A percentile compares a stretch with the other conserved stretches of the same genome.
Conservation (phyloP, 352 stramenopile genomes). For the Halophytophthora batemanensis region DNA sequence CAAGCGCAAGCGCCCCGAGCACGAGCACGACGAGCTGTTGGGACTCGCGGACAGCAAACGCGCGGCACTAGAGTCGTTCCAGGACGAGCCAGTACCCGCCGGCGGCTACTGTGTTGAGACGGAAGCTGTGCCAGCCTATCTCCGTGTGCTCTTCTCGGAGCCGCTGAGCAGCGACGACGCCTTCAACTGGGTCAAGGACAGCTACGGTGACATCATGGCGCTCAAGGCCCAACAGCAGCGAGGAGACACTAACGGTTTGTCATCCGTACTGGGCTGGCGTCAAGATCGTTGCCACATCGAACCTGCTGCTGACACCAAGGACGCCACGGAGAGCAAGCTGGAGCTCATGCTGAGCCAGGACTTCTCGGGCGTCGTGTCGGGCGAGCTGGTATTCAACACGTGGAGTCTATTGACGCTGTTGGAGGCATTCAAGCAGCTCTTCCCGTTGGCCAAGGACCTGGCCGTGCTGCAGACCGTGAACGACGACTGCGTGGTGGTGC, state of each 20-base stretch:
- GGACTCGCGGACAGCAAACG: constrained; percentile 14
- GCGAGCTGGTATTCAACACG: constrained; percentile 40
- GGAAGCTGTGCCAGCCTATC: constrained; percentile 33
- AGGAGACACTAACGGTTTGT: neutral
- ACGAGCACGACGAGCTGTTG: neutral
- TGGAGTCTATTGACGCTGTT: constrained; percentile 36
- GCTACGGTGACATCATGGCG: constrained; percentile 41
- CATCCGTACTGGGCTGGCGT: constrained; percentile 31
- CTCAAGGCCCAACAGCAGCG: constrained; percentile 27
- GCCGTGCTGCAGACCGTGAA: constrained; percentile 42
- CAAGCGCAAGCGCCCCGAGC: constrained; percentile 33
- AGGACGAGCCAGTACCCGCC: constrained; percentile 11
- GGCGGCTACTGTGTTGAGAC: constrained; percentile 41
- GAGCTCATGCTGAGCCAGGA: constrained; percentile 37
- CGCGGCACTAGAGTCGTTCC: constrained; percentile 1
- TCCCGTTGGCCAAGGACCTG: constrained; percentile 37
- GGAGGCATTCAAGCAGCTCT: constrained; percentile 27
- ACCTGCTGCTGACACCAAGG: constrained; percentile 1
- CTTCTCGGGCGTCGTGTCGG: constrained; percentile 25
- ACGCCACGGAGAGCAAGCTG: constrained; percentile 12
- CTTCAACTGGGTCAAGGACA: constrained; percentile 51
- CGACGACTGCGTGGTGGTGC: constrained; percentile 40
- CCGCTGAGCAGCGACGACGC: constrained; percentile 32
- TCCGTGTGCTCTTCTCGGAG: constrained; percentile 33
- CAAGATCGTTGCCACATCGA: constrained; percentile 25